Evolutionary conservation across 2,329 filamentous ascomycete genomes (phyloP), one percentile per base, ranked within the genome.

Genomic region (Sclerotinia nivalis): DNA sequence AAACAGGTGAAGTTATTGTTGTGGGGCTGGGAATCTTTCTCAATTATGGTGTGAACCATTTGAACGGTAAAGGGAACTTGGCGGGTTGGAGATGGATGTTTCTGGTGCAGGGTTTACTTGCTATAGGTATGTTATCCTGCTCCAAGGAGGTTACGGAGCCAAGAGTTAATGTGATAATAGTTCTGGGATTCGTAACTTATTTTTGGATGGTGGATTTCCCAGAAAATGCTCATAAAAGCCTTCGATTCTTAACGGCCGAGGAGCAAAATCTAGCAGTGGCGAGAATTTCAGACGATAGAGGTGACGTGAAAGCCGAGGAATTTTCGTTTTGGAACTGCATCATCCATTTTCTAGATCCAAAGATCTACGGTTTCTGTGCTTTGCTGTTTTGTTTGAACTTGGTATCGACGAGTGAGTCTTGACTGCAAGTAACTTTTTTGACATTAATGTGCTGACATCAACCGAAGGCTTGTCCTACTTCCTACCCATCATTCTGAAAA

Each of bases 81-180:
- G 80, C 80, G 2, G 88, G 88, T 52, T 91, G 89, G 89, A 82
- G 87, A 52, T 91, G 89, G 89, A 91, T 90, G 79, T 90, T 90
- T 77, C 84, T 80, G 25, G 77, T 81, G 54, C 80, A 83, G 75
- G 81, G 81, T 18, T 58, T 81, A 13, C 87, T 91, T 73, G 84
- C 89, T 6, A 83, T 84, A 71, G 73, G 77, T 77, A 73, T 73
- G 74, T 66, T 20, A 1, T 4, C 18, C 22, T 6, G 45, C 7
- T 25, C 40, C 25, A 78, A 45, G 15, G 15, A 15, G 12, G 49
- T 25, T 6, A 34, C 1, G 10, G 9, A 9, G n/a, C 50, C 1
- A 45, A 49, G 22, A 37, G 20, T 45, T 67, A 45, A 60, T 13
- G 12, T 47, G 54, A 71, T 78, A 10, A 72, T 83, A 73, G 71